A percentile compares a stretch with the other conserved stretches of the same genome.
These are phyloP conservation scores for Yamadazyma buinensis DNA, from an alignment of 1,139 yeast genomes.

Conservation along the genomic window DNA sequence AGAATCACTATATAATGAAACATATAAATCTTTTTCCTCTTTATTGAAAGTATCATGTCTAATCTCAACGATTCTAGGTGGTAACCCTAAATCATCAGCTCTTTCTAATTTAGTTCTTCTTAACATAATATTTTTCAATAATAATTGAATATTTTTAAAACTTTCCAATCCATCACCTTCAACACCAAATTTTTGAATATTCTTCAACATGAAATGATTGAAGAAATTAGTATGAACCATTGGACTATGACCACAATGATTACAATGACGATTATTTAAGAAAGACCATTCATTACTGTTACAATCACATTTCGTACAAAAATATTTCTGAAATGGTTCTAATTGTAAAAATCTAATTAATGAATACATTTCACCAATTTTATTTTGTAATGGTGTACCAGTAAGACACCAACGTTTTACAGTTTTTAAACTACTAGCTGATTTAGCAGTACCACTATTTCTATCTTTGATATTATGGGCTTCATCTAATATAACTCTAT, in stretches of 20 bases:
- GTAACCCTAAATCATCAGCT: conserved; percentile 95
- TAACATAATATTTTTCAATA: conserved; percentile 78
- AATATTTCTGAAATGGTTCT: conserved; percentile 84
- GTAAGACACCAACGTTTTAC: conserved; percentile 84
- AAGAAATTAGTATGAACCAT: conserved; percentile 95
- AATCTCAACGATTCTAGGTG: conserved; percentile 89
- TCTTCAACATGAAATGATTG: conserved; percentile 91
- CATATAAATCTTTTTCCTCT: conserved; percentile 89
- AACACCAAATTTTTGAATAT: conserved; percentile 80
- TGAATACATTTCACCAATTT: conserved; percentile 95
- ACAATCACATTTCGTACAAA: conserved; percentile 89
- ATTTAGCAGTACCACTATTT: conserved; percentile 87
- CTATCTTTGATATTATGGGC: conserved; percentile 97
- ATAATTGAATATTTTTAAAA: conserved; percentile 68
- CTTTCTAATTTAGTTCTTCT: conserved; percentile 93
- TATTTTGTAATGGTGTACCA: conserved; percentile 94
- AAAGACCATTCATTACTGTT: conserved; percentile 78
- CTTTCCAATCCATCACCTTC: conserved; percentile 78
- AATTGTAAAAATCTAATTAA: conserved; percentile 78
- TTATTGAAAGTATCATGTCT: conserved; percentile 84
- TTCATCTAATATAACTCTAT: conserved; percentile 90
- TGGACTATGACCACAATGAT: conserved; percentile 81
- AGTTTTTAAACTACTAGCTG: conserved; percentile 72
- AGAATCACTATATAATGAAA: conserved; percentile 82
- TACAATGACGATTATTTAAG: conserved; percentile 79